These are phyloP conservation scores for Phytophthora pluvialis DNA, from an alignment of 352 stramenopile species.

Conservation along the genomic window DNA sequence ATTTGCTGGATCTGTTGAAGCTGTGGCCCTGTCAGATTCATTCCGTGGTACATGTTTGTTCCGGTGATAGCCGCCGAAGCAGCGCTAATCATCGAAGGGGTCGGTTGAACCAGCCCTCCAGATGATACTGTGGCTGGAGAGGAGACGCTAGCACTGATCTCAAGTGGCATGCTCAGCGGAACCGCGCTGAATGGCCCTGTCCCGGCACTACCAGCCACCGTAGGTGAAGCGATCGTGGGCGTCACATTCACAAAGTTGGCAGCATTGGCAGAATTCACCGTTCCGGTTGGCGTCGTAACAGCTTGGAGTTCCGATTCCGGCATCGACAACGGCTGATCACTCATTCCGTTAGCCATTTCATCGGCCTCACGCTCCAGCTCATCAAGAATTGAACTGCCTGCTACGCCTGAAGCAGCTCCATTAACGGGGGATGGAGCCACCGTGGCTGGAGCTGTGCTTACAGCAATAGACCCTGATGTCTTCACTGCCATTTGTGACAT, in stretches of 20 bases:
- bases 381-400: constrained; percentile 81
- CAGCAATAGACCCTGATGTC: constrained; percentile 26
- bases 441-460: constrained; percentile 27
- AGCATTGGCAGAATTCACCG: constrained; percentile 33
- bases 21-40: constrained; percentile 79
- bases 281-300: constrained; percentile 40
- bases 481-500: constrained; percentile 50
- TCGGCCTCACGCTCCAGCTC: constrained; percentile 86
- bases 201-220: constrained; percentile 17
- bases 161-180: constrained; percentile 75
- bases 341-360: constrained; percentile 87
- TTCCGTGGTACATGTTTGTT: constrained; percentile 72
- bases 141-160: constrained; percentile 57
- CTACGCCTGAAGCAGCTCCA: constrained; percentile 25
- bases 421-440: constrained; percentile 15
- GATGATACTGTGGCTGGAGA: constrained; percentile 39
- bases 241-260: constrained; percentile 39
- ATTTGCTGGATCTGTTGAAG: constrained; percentile 88
- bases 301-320: constrained; percentile 78
- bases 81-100: constrained; percentile 47
- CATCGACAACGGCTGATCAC: constrained; percentile 84
- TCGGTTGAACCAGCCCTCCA: constrained; percentile 46
- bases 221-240: constrained; percentile 27
- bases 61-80: constrained; percentile 38
- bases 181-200: constrained; percentile 54